Percentiles rank a stretch among this genome's conserved stretches.
Conservation (phyloP, 768 basidiomycete genomes). For the Trametes sanguinea region DNA sequence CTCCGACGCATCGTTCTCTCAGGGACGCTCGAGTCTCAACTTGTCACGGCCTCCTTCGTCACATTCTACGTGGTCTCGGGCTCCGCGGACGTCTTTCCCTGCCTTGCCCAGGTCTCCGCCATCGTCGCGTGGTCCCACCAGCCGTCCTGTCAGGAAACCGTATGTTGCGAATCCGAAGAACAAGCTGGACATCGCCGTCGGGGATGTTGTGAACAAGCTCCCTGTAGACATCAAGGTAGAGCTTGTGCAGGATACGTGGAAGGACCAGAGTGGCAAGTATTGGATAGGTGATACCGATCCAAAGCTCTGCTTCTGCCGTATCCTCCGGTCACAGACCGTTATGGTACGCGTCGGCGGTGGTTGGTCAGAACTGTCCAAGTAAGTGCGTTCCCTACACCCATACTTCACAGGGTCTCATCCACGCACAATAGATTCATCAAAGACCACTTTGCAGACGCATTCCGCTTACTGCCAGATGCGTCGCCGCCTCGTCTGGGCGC, state of each 20-base stretch:
- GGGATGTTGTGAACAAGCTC: constrained; percentile 87
- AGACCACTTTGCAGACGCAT: constrained; percentile 82
- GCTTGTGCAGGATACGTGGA: constrained; percentile 82
- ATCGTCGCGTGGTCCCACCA: constrained; percentile 41
- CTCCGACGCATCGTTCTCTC: constrained; percentile 56
- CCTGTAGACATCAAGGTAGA: constrained; percentile 83
- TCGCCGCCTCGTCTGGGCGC: constrained; percentile 42
- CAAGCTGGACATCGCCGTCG: constrained; percentile 91
- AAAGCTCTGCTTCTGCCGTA: constrained; percentile 89
- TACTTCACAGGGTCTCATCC: neutral
- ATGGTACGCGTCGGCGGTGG: constrained; percentile 98
- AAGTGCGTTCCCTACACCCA: constrained; percentile 30
- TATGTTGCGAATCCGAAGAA: constrained; percentile 90
- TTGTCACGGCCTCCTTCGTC: constrained; percentile 51
- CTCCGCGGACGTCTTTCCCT: constrained; percentile 64
- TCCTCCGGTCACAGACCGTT: constrained; percentile 86
- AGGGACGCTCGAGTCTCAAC: constrained; percentile 48
- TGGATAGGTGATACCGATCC: constrained; percentile 95
- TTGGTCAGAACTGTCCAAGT: constrained; percentile 92
- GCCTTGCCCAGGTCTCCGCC: constrained; percentile 46
- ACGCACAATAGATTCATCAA: constrained; percentile 68
- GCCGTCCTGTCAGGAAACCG: constrained; percentile 51
- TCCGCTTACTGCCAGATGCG: constrained; percentile 73
- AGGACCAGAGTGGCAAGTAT: constrained; percentile 91
- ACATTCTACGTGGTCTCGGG: constrained; percentile 66